These are phyloP conservation scores for Bolboschoenoplectus hybrid DNA, from an alignment of 202 grass and related monocot genomes.

Conservation along the genomic window DNA sequence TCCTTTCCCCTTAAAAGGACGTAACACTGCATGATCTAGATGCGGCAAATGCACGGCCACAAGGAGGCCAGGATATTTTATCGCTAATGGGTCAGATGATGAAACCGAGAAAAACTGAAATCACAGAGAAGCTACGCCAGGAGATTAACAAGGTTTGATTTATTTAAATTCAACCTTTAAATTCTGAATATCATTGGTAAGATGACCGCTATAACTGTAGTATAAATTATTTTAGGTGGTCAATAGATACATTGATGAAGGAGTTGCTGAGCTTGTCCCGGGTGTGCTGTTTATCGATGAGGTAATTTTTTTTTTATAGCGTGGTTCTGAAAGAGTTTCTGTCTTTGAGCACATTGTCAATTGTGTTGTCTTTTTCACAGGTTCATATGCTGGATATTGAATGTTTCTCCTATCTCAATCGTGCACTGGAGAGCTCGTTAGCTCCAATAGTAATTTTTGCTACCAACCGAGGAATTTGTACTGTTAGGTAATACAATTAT, in stretches of 20 bases:
- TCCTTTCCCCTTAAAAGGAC: constrained; percentile 56
- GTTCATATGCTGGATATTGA: constrained; percentile 97
- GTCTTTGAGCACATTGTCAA: background rate
- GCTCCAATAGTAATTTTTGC: constrained; percentile 96
- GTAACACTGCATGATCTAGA: constrained; percentile 96
- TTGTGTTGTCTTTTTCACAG: constrained; percentile 51
- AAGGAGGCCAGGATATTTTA: constrained; percentile 97
- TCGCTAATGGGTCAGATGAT: constrained; percentile 99
- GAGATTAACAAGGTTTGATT: constrained; percentile 88
- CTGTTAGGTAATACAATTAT: constrained; percentile 64
- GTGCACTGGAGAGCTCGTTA: constrained; percentile 86
- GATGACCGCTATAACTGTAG: constrained; percentile 1
- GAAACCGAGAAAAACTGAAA: constrained; percentile 94
- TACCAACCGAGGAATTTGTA: constrained; percentile 93
- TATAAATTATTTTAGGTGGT: constrained; percentile 63
- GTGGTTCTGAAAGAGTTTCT: background rate
- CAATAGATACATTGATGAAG: constrained; percentile 92
- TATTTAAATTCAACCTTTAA: background rate
- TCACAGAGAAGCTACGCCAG: constrained; percentile 89
- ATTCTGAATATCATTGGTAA: background rate
- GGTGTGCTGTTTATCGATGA: constrained; percentile 97
- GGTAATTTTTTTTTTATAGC: constrained; percentile 49
- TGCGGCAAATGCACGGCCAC: constrained; percentile 94
- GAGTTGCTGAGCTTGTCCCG: constrained; percentile 93
- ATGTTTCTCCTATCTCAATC: constrained; percentile 98